Conservation (phyloP, 805 yeast genomes). For the Suhomyces xylopsoci region DNA sequence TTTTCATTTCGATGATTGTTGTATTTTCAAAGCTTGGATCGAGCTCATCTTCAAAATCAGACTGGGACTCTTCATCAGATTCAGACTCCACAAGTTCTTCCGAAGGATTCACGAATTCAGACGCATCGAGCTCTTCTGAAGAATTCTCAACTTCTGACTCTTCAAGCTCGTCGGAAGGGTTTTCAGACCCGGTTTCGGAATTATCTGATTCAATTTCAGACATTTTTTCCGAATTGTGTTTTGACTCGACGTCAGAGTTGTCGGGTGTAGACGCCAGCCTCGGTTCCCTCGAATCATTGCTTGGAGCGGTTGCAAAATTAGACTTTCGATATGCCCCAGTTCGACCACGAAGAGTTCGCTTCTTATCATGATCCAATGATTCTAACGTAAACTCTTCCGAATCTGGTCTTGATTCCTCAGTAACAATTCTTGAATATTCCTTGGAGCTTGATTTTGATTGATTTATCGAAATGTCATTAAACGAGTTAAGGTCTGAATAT, state of each 20-base stretch:
- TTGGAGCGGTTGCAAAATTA: not conserved
- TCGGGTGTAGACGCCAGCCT: not conserved
- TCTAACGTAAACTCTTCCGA: not conserved
- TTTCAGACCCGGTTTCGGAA: not conserved
- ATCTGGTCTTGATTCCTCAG: not conserved
- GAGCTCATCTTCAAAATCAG: not conserved
- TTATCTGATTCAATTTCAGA: not conserved
- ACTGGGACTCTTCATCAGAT: too few species aligned
- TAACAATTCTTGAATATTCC: not conserved
- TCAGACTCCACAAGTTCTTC: too few species aligned
- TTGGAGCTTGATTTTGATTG: not conserved
- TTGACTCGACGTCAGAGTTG: not conserved
- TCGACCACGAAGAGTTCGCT: not conserved
- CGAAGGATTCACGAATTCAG: not conserved
- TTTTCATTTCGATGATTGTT: not conserved
- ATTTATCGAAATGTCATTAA: not conserved
- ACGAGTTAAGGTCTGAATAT: not conserved
- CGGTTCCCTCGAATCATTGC: not conserved
- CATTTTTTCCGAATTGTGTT: not conserved
- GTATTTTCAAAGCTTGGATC: constrained; percentile 5
- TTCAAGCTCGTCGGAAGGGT: not conserved
- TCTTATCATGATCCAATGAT: not conserved
- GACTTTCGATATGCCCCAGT: not conserved
- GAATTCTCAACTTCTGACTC: not conserved
- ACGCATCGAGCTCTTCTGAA: not conserved